phyloP scores from a whole-genome alignment of 345 rosid genomes.

The Salix caprea region DNA sequence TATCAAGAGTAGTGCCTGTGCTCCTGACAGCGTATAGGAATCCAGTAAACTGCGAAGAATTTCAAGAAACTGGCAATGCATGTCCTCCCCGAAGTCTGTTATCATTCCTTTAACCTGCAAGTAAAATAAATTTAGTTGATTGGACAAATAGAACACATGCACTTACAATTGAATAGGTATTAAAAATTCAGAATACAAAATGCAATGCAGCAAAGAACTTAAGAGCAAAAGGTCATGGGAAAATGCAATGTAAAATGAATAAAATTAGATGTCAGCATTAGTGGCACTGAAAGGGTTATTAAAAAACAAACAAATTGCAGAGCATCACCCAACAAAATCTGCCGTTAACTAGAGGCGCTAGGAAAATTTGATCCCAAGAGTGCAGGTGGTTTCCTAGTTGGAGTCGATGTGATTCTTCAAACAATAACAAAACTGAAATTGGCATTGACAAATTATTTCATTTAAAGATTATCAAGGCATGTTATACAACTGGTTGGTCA shows the following conservation, averaged over 20 bases:
- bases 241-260: neutral
- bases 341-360: neutral
- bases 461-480: neutral
- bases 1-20: constrained; percentile 47
- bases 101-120: constrained; percentile 90
- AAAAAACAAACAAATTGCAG: neutral
- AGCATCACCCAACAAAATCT: neutral
- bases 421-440: neutral
- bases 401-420: neutral
- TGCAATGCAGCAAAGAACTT: neutral
- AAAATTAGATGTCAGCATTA: neutral
- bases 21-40: constrained; percentile 69
- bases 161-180: neutral
- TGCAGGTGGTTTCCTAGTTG: neutral
- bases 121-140: constrained; percentile 8
- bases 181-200: neutral
- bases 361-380: neutral
- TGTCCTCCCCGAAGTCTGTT: constrained; percentile 88
- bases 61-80: constrained; percentile 98
- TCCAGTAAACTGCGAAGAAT: constrained; percentile 94
- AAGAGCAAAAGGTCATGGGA: neutral
- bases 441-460: neutral
- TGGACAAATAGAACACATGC: neutral
- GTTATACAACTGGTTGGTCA: neutral
- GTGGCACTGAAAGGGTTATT: neutral